Base-by-base conservation (phyloP, 2,329 filamentous ascomycete species). In the Talaromyces pinophilus region DNA sequence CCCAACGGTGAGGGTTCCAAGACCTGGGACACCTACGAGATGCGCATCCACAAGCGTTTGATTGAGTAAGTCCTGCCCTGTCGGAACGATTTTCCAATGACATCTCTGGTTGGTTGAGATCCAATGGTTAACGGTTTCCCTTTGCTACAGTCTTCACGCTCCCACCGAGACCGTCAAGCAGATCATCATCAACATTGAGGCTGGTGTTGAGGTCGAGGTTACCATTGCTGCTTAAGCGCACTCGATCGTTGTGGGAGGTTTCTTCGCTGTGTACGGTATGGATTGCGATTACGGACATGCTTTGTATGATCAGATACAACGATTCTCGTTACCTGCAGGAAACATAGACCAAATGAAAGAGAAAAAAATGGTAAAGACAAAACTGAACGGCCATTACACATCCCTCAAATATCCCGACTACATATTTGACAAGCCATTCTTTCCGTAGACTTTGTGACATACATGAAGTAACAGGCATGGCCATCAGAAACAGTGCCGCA, bases 1-100 rank as follows among this genome's bases (percentile, higher is more conserved):
- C 95, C 95, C 82, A 95, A 92, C 85, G 95, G 95, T 91, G 95
- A 99, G 89, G 95, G 95, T 86, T 96, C 91, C 84, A 99, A 99
- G 92, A 99, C 95, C 80, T 99, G 95, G 95, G 95, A 98, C 83
- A 90, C 87, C 83, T 99, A 87, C 84, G 94, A 99, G 90, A 96
- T 99, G 93, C 91, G 94, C 86, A 96, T 97, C 82, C 93, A 97
- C 89, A 97, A 97, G 91, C 91, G 93, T 76, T 87, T 97, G 80
- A 97, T 97, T 80, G 93, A 97, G 88, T 92, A 81, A 77, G 88
- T 87, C 54, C 48, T 62, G 59, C 64, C 55, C 3, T 6, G 10
- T 60, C 25, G 7, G 25, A 44, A 8, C 33, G n/a, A 35, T 35
- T 13, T 7, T 13, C 52, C 10, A 7, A 57, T 19, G 10, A 22